Percentiles rank a stretch among this genome's conserved stretches.
These are phyloP conservation scores for Trichoderma citrinoviride DNA, from an alignment of 2,329 filamentous ascomycete genomes.

Conservation along the genomic window DNA sequence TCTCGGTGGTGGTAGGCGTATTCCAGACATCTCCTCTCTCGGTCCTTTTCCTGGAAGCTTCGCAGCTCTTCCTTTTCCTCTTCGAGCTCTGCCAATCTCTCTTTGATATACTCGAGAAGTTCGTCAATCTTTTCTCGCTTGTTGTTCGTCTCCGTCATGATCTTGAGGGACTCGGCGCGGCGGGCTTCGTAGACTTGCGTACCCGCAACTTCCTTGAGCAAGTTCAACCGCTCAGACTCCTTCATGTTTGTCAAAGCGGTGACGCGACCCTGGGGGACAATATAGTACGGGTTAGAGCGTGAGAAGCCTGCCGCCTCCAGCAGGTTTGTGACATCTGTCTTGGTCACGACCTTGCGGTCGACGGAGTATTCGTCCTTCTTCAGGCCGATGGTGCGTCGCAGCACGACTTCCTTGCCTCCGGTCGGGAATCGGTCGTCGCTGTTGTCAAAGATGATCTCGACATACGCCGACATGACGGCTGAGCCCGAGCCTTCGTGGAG, in stretches of 20 bases:
- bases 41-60: slow-evolving; percentile 91
- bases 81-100: slow-evolving; percentile 83
- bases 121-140: slow-evolving; percentile 95
- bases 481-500: slow-evolving; percentile 98
- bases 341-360: slow-evolving; percentile 94
- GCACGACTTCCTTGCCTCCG: slow-evolving; percentile 82
- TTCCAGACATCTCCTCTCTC: slow-evolving; percentile 85
- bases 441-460: slow-evolving; percentile 99
- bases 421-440: slow-evolving; percentile 93
- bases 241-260: slow-evolving; percentile 99
- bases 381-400: slow-evolving; percentile 90
- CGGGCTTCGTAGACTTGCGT: slow-evolving; percentile 96
- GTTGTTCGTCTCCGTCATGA: slow-evolving; percentile 94
- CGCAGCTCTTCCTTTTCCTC: slow-evolving; percentile 96
- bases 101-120: slow-evolving; percentile 85
- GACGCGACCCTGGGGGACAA: slow-evolving; percentile 94
- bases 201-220: slow-evolving; percentile 96
- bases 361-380: slow-evolving; percentile 99
- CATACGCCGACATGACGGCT: slow-evolving; percentile 98
- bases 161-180: slow-evolving; percentile 87
- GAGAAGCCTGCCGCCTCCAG: slow-evolving; percentile 96
- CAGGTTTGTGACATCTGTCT: slow-evolving; percentile 90
- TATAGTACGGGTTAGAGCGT: slow-evolving; percentile 97
- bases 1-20: slow-evolving; percentile 93
- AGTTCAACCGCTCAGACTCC: slow-evolving; percentile 81